Conservation (phyloP, 2,329 filamentous ascomycete genomes). For the Pyrenochaeta sp. region DNA sequence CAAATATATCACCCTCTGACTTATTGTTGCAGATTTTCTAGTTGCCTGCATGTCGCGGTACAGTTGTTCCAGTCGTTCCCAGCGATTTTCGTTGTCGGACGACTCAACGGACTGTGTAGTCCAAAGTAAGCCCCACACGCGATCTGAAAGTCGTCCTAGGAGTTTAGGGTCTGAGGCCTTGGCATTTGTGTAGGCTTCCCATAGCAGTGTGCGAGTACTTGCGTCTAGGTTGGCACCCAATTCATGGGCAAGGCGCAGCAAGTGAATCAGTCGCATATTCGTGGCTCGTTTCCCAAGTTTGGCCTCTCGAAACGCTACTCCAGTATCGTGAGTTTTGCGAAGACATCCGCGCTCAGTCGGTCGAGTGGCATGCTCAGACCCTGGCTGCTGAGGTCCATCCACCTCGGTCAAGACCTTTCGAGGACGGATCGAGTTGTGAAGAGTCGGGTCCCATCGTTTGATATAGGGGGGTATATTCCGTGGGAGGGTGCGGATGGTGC, state of each 20-base stretch:
- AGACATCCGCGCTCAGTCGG: slow-evolving; percentile 16
- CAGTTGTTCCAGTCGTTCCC: slow-evolving; percentile 31
- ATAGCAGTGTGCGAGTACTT: slow-evolving; percentile 25
- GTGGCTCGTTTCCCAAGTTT: neutral
- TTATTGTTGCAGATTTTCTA: slow-evolving; percentile 23
- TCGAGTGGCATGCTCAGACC: slow-evolving; percentile 1
- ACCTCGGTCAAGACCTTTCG: slow-evolving; percentile 3
- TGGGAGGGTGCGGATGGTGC: slow-evolving; percentile 36
- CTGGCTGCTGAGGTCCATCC: neutral
- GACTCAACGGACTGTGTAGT: slow-evolving; percentile 24
- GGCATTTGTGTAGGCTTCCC: slow-evolving; percentile 41
- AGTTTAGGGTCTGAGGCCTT: slow-evolving; percentile 27
- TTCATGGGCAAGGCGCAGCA: slow-evolving; percentile 18
- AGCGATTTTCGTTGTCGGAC: slow-evolving; percentile 20
- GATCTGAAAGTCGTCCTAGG: slow-evolving; percentile 25
- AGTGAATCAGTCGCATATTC: slow-evolving; percentile 20
- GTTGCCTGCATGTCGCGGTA: slow-evolving; percentile 36
- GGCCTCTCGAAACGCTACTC: neutral
- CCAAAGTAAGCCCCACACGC: slow-evolving; percentile 49
- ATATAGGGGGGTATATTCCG: slow-evolving; percentile 28
- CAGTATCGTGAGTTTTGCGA: slow-evolving; percentile 9
- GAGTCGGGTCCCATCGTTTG: slow-evolving; percentile 38
- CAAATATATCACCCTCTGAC: slow-evolving; percentile 32
- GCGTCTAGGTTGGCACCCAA: slow-evolving; percentile 1
- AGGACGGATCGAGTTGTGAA: slow-evolving; percentile 10